These are phyloP conservation scores for California macrophylla DNA, from an alignment of 441 rosid species.

Conservation along the genomic window DNA sequence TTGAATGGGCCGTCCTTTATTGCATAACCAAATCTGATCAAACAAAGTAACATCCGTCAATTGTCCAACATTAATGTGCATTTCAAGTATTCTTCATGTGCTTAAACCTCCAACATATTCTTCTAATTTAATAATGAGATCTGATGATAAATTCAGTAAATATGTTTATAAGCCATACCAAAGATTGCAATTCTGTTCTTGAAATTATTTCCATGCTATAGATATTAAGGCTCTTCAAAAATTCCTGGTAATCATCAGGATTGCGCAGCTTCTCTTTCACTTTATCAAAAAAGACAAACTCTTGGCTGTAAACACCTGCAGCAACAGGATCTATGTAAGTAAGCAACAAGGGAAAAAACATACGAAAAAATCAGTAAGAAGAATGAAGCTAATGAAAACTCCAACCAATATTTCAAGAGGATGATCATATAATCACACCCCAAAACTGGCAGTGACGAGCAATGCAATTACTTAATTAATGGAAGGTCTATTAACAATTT, in stretches of 20 bases:
- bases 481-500: neutral
- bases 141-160: constrained; percentile 4
- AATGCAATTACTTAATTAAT: neutral
- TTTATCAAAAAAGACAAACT: constrained; percentile 65
- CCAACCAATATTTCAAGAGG: neutral
- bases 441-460: neutral
- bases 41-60: no score
- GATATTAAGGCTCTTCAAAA: constrained; percentile 74
- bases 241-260: constrained; percentile 74
- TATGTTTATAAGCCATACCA: constrained; percentile 47
- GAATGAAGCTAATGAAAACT: neutral
- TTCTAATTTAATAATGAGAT: no score
- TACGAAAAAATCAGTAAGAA: no score
- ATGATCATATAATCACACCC: neutral
- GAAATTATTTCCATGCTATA: constrained; percentile 70
- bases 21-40: no score
- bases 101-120: no score
- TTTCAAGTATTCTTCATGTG: no score
- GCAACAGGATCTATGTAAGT: constrained; percentile 20
- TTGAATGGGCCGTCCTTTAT: no score
- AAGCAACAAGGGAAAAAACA: neutral
- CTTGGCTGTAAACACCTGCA: constrained; percentile 63
- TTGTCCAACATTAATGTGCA: no score
- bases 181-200: constrained; percentile 59
- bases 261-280: constrained; percentile 66